Percentiles rank a stretch among this genome's conserved stretches.
These are phyloP conservation scores for Tulasnella sp. DNA, from an alignment of 768 basidiomycete species.

Conservation along the genomic window DNA sequence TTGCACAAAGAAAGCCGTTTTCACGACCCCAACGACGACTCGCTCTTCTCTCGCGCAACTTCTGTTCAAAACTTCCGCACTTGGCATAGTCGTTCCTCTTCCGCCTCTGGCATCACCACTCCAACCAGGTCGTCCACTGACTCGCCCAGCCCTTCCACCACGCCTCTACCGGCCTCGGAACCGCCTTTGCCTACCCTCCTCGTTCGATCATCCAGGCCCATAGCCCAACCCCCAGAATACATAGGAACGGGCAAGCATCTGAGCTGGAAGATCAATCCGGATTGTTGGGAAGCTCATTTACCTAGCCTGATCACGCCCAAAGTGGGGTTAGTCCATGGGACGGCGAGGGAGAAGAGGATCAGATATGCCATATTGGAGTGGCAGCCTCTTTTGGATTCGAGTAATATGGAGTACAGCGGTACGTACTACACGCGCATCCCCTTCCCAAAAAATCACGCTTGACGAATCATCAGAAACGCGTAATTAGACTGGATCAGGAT, in stretches of 20 bases:
- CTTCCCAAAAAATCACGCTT: too few species aligned
- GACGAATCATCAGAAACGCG: conserved; percentile 5
- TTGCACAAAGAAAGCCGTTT: conserved; percentile 78
- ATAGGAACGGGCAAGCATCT: conserved; percentile 5
- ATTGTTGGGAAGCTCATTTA: conserved; percentile 62
- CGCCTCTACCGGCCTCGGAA: neutral
- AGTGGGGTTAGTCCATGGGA: conserved; percentile 46
- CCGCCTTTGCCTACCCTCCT: conserved; percentile 30
- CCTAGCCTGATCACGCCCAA: conserved; percentile 76
- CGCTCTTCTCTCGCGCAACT: conserved; percentile 70
- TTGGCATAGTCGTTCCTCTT: conserved; percentile 51
- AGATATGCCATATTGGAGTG: conserved; percentile 44
- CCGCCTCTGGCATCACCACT: conserved; percentile 30
- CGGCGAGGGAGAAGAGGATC: conserved; percentile 32
- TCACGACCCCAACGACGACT: conserved; percentile 83
- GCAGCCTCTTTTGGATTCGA: conserved; percentile 80
- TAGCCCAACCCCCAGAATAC: conserved; percentile 40
- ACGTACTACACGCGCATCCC: conserved; percentile 21
- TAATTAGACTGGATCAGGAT: conserved; percentile 78
- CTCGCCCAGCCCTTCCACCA: neutral
- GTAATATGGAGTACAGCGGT: conserved; percentile 81
- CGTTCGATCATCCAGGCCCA: conserved; percentile 65
- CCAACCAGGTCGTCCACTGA: conserved; percentile 19
- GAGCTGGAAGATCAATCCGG: conserved; percentile 44
- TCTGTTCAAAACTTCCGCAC: conserved; percentile 73